Evolutionary conservation across 345 rosid species (phyloP).

Genomic region (Hypericum perforatum): DNA sequence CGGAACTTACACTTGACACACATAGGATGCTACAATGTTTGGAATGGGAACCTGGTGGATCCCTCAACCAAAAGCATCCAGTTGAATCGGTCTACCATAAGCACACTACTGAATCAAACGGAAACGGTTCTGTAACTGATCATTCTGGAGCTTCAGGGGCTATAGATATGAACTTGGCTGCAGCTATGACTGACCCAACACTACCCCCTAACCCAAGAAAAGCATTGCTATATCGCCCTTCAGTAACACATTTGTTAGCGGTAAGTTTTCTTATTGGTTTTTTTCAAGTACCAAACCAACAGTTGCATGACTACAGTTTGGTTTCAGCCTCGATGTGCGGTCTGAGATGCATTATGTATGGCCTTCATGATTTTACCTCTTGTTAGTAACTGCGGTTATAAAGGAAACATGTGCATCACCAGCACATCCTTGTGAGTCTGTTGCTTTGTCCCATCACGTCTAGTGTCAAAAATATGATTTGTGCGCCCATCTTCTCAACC

Average conservation of each 20-base stretch:
- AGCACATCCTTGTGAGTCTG: too few species aligned
- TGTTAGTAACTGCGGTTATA: too few species aligned
- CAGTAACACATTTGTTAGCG: conserved; percentile 74
- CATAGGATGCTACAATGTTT: conserved; percentile 90
- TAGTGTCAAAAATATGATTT: too few species aligned
- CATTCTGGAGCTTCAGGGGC: conserved; percentile 73
- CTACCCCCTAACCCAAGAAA: conserved; percentile 84
- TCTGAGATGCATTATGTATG: conserved; percentile 1
- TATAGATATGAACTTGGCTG: conserved; percentile 65
- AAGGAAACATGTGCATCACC: neutral
- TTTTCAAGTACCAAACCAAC: neutral
- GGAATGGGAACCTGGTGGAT: conserved; percentile 94
- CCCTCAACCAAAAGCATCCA: conserved; percentile 49
- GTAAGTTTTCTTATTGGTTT: conserved; percentile 41
- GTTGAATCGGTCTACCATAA: conserved; percentile 12
- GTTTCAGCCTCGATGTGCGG: conserved; percentile 7
- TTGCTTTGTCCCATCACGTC: too few species aligned
- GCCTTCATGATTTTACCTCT: neutral
- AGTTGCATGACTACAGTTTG: neutral
- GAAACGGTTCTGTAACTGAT: conserved; percentile 62
- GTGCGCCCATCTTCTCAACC: too few species aligned
- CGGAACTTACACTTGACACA: conserved; percentile 83
- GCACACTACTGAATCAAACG: conserved; percentile 36
- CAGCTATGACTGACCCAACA: conserved; percentile 63
- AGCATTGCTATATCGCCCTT: conserved; percentile 80